Base-by-base conservation (phyloP, 2,329 filamentous ascomycete species). In the Paecilomyces variotii region DNA sequence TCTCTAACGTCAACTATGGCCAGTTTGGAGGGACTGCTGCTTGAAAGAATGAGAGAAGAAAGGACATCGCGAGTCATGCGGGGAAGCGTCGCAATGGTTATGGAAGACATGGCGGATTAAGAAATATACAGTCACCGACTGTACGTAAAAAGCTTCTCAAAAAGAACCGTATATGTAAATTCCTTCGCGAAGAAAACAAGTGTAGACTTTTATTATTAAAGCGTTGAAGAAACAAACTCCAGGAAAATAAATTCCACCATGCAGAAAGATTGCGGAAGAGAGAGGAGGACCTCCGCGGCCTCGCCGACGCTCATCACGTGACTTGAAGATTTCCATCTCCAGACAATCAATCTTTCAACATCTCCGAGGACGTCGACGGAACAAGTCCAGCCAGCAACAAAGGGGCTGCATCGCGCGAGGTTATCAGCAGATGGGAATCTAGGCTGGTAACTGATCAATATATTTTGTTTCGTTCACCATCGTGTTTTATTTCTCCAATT, bases 1-100 rank as follows among this genome's bases (percentile, higher is more conserved):
- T 97, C 94, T 59, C 94, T 86, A 6, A 97, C 94, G 72, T 97
- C 94, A 59, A 97, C 83, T 39, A 97, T 80, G 9, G 90, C 90
- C 59, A 91, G 61, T 54, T 81, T 68, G 72, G 76, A 58, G 72
- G 76, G 59, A 54, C 72, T 68, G 56, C 67, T 74, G 65, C 80
- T 77, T 12, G 80, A 78, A 26, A 86, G 80, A 14, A 93, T 81
- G 55, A 85, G 79, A 24, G 83, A 76, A 0, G 88, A 85, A 56
- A 96, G 85, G n/a, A 81, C 76, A 62, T 88, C 80, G 35, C 87
- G 86, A 9, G 83, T 82, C 66, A 96, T 86, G 70, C 84, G 86
- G 65, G 82, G 78, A 34, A 96, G 81, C 53, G 76, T 81, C 45
- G 83, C 79, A 57, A 92, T 80, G 5, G 83, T 84, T 55, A 84